Evolutionary conservation across 371 early-diverging fungal species (phyloP).

Genomic region (Rhizopus stolonifer): DNA sequence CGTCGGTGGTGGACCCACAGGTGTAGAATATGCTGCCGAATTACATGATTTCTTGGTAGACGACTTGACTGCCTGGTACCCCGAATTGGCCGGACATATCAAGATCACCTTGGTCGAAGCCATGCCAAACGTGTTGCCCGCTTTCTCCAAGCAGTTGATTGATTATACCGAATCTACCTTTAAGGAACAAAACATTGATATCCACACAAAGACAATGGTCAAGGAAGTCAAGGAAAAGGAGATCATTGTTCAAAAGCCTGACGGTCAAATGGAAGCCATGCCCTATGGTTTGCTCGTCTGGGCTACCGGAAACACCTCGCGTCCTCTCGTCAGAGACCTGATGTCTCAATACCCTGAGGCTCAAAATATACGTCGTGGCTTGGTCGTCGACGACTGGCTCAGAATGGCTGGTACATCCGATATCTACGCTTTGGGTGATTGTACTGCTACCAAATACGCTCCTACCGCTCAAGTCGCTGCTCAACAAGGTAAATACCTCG

Average conservation of each 20-base stretch:
- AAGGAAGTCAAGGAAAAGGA: constrained; percentile 85
- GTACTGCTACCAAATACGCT: constrained; percentile 80
- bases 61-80: constrained; percentile 85
- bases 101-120: constrained; percentile 92
- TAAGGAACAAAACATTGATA: constrained; percentile 80
- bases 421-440: constrained; percentile 90
- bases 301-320: constrained; percentile 92
- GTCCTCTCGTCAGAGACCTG: constrained; percentile 76
- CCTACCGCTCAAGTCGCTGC: constrained; percentile 93
- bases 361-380: constrained; percentile 83
- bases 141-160: constrained; percentile 87
- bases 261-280: constrained; percentile 65
- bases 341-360: constrained; percentile 67
- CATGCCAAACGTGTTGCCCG: constrained; percentile 84
- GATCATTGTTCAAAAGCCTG: constrained; percentile 74
- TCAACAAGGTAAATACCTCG: constrained; percentile 87
- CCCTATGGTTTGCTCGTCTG: constrained; percentile 93
- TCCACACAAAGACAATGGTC: constrained; percentile 88
- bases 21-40: constrained; percentile 95
- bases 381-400: constrained; percentile 83
- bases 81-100: constrained; percentile 79
- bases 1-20: constrained; percentile 96
- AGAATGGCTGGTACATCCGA: constrained; percentile 70
- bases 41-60: constrained; percentile 90
- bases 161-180: constrained; percentile 90